A percentile compares a stretch with the other conserved stretches of the same genome.
Evolutionary conservation across 2,329 filamentous ascomycete species (phyloP).

Genomic region (Berkeleyomyces basicola): DNA sequence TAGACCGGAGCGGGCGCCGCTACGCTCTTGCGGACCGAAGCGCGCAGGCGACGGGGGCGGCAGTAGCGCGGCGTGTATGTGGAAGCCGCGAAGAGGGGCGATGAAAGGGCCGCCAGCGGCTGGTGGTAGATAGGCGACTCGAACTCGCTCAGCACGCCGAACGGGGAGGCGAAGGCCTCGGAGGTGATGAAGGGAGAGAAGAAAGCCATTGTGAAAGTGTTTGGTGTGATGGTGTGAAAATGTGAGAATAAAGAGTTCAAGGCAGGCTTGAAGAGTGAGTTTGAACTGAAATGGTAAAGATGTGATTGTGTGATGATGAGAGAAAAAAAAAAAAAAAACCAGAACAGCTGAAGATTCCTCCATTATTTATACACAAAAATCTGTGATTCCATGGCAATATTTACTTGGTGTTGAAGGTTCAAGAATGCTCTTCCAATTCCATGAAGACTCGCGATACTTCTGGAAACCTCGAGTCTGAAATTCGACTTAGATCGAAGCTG

Average conservation of each 20-base stretch:
- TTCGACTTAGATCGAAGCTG: background rate
- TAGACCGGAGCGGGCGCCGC: background rate
- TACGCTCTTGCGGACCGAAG: background rate
- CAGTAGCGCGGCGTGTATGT: background rate
- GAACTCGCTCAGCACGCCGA: background rate
- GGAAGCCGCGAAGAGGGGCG: background rate
- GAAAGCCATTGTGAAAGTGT: background rate
- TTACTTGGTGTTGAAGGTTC: background rate
- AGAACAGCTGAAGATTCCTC: background rate
- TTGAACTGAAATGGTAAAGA: background rate
- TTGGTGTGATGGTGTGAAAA: too few species aligned
- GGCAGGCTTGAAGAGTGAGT: background rate
- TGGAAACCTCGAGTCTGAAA: background rate
- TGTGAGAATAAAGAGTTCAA: background rate
- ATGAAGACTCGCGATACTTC: background rate
- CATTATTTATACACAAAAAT: background rate
- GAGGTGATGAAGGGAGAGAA: slow-evolving; percentile 1
- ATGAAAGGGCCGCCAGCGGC: background rate
- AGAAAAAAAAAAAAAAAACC: background rate
- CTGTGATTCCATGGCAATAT: background rate
- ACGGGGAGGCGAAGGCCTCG: background rate
- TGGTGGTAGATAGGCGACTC: background rate
- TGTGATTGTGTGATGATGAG: background rate
- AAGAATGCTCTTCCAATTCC: background rate
- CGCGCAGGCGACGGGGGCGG: background rate